phyloP scores from a whole-genome alignment of 306 rosid genomes.

The Trichosanthes cucumerina region DNA sequence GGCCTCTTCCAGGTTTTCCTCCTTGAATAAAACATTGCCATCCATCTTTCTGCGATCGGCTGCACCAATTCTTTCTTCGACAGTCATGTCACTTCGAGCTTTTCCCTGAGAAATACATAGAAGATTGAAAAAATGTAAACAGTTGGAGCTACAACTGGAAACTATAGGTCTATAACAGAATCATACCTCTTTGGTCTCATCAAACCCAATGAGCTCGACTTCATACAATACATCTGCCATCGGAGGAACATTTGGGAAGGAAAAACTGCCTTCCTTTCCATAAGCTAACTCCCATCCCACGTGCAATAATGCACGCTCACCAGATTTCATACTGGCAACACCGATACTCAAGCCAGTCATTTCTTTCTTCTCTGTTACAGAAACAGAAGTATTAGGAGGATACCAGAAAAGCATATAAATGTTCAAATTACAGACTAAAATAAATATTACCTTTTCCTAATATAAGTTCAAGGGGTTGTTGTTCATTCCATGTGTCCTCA shows the following conservation, averaged over 20 bases:
- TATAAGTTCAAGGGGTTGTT: constrained; percentile 63
- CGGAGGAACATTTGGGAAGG: constrained; percentile 95
- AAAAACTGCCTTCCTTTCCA: constrained; percentile 80
- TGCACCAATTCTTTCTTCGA: constrained; percentile 85
- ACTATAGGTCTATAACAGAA: background rate
- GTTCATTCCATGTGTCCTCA: constrained; percentile 93
- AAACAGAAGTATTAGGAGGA: constrained; percentile 8
- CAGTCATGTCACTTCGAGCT: constrained; percentile 91
- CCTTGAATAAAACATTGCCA: constrained; percentile 77
- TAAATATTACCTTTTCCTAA: constrained; percentile 64
- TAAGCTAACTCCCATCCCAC: constrained; percentile 96
- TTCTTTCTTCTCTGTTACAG: constrained; percentile 73
- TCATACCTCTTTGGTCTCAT: constrained; percentile 73
- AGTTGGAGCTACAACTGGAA: background rate
- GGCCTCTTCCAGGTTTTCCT: constrained; percentile 89
- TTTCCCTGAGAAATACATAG: constrained; percentile 40
- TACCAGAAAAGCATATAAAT: background rate
- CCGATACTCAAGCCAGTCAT: constrained; percentile 85
- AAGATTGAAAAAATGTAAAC: background rate
- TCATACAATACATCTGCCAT: constrained; percentile 84
- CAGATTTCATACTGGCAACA: constrained; percentile 75
- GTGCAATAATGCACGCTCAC: constrained; percentile 69
- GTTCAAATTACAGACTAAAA: background rate
- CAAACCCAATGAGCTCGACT: constrained; percentile 90
- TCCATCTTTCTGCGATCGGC: constrained; percentile 91